phyloP scores from a whole-genome alignment of 192 early-diverging fungal species.

The Coemansia aciculifera region DNA sequence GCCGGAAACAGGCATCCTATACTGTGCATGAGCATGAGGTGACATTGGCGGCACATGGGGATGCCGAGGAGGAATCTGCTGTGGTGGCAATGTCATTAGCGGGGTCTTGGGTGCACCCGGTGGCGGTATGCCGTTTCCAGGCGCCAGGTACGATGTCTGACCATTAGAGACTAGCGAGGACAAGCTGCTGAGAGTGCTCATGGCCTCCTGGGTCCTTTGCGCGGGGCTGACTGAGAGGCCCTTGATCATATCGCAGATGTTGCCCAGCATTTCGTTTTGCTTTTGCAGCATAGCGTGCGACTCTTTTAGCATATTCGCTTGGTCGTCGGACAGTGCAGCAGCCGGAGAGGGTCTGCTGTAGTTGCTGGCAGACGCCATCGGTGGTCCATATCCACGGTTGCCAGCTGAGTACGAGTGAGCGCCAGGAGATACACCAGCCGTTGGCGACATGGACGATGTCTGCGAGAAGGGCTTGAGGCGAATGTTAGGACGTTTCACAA shows the following conservation, averaged over 20 bases:
- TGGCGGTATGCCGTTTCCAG: not conserved
- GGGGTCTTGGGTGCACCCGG: not conserved
- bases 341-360: not conserved
- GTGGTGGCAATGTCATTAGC: not conserved
- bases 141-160: not conserved
- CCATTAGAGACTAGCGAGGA: conserved; percentile 25
- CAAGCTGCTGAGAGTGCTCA: conserved; percentile 32
- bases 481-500: conserved; percentile 26
- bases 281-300: conserved; percentile 41
- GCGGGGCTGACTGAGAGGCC: conserved; percentile 13
- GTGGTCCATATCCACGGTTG: not conserved
- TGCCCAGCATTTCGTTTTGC: conserved; percentile 25
- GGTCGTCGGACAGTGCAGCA: conserved; percentile 24
- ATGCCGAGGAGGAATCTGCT: not conserved
- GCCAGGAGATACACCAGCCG: not conserved
- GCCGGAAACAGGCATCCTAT: not conserved
- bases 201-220: conserved; percentile 28
- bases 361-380: not conserved
- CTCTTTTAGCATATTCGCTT: conserved; percentile 33
- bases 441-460: not conserved
- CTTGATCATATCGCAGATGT: conserved; percentile 25
- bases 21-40: not conserved
- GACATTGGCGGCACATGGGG: not conserved
- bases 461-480: conserved; percentile 35
- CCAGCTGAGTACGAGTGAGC: conserved; percentile 10